Evolutionary conservation across 1,284 basidiomycete species (phyloP), one percentile per base, ranked within the genome.

Genomic region (Pholiota adiposa): DNA sequence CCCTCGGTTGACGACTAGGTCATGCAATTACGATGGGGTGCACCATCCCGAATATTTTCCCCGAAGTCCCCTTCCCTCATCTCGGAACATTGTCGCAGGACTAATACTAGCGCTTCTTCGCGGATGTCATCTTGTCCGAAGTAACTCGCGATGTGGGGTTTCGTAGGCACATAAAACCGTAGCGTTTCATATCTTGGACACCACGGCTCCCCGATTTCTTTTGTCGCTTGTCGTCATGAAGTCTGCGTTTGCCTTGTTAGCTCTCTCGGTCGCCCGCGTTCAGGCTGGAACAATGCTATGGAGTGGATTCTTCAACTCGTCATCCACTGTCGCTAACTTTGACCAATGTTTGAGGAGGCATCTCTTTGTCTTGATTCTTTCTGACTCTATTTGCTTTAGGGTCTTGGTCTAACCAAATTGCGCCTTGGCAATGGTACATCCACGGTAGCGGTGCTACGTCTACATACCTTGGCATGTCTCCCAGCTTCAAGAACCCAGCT

Each of bases 371-470:
- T 25, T 36, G 23, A 25, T 38, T 19, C 16, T 9, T 6, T 43
- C 40, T 46, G 11, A 46, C 14, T 14, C 25, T 53, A 19, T 14
- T 58, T 36, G 31, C 19, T 33, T 18, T 59, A 85, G 84, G 85
- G 84, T 82, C 81, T 12, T 87, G 81, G 81, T 73, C 80, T n/a
- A 80, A 78, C 71, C 72, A 83, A 72, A 81, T 85, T 50, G 83
- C 81, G 34, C 72, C 77, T 51, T 87, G 85, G 69, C 85, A 87
- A 76, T 87, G 84, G 83, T 88, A 88, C 73, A 88, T 88, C 66
- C 85, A 88, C 63, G 86, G 86, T 51, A 77, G 70, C 53, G 72
- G 74, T 49, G 71, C 80, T 19, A 86, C 85, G 2, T 81, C 82
- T 34, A 70, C 79, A 51, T 88, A 87, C 72, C 79, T 88, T 25